Evolutionary conservation across 805 yeast species (phyloP), one percentile per base, ranked within the genome.

Genomic region (Metschnikowia colocasiae): DNA sequence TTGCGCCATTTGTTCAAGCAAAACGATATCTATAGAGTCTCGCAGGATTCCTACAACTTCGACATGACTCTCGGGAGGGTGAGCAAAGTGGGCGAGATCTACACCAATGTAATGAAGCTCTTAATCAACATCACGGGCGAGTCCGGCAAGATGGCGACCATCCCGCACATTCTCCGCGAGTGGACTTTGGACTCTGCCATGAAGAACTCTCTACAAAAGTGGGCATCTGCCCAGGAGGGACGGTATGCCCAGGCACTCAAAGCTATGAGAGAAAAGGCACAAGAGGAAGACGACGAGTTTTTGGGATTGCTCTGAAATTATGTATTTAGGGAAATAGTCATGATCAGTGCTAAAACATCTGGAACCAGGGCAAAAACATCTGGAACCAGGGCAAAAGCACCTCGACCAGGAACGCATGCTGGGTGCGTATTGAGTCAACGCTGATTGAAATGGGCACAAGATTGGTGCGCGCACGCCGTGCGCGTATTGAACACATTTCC

Each of bases 161-260:
- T 64, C 22, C 52, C 46, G 2, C 68, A 68, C 9, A 54, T 71
- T 13, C 59, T 68, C 12, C 53, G 59, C n/a, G 63, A 70, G 54
- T 72, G 77, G 77, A 42, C 64, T 4, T 50, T 72, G 10, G 61
- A 65, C 50, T 46, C 50, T 1, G 39, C 40, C 22, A 71, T 71
- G 75, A 50, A 46, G 9, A 40, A 48, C n/a, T 39, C 47, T 8
- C 48, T 68, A 32, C 43, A 41, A 9, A 36, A 20, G 4, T 68
- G 67, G 67, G 59, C 55, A 37, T 49, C 30, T 12, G 29, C 33
- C 3, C 53, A 59, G 15, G 54, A 57, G 41, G 59, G 59, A 10
- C 50, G 48, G 18, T 68, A 60, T 46, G 45, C 52, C 40, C 54
- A 57, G 26, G 53, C 55, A 49, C 48, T 60, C 32, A 67, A 62